Evolutionary conservation across 495 filamentous ascomycete genomes (phyloP).

Genomic region (Penicillium cataractarum): DNA sequence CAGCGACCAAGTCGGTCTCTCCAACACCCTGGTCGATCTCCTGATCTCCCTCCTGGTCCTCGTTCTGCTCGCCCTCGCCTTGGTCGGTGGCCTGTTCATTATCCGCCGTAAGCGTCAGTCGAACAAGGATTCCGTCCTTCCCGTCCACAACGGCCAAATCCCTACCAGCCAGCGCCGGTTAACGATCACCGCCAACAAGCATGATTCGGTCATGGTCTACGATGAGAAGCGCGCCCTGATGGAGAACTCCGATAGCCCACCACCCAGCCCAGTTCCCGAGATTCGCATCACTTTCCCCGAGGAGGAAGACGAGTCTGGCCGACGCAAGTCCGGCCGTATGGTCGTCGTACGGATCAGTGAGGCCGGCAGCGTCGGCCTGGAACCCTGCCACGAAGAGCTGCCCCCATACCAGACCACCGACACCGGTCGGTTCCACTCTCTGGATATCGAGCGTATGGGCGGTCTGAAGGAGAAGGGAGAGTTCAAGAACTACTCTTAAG

Average conservation of each 20-base stretch:
- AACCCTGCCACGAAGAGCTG: conserved; percentile 79
- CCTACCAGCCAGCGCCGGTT: conserved; percentile 65
- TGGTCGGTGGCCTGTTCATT: conserved; percentile 68
- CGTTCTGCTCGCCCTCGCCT: conserved; percentile 65
- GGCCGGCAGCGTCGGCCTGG: conserved; percentile 77
- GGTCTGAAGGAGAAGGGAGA: conserved; percentile 88
- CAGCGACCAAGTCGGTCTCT: conserved; percentile 49
- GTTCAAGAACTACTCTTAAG: conserved; percentile 40
- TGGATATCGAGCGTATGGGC: conserved; percentile 93
- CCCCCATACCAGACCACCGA: conserved; percentile 84
- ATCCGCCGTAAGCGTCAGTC: conserved; percentile 66
- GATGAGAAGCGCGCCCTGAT: conserved; percentile 75
- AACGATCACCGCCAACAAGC: conserved; percentile 61
- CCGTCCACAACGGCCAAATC: conserved; percentile 60
- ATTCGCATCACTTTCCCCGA: conserved; percentile 99
- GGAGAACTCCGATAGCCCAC: conserved; percentile 71
- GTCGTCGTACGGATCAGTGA: conserved; percentile 95
- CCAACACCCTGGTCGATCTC: conserved; percentile 66
- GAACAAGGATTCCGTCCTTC: conserved; percentile 53
- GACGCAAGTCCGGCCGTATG: conserved; percentile 80
- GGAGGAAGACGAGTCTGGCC: conserved; percentile 83
- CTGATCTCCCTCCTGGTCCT: conserved; percentile 80
- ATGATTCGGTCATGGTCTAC: conserved; percentile 71
- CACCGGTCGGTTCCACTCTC: conserved; percentile 78
- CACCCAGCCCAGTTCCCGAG: conserved; percentile 86